Percentiles rank a stretch among this genome's conserved stretches.
Conservation (phyloP, 129 eudicot species). For the Lonicera japonica region DNA sequence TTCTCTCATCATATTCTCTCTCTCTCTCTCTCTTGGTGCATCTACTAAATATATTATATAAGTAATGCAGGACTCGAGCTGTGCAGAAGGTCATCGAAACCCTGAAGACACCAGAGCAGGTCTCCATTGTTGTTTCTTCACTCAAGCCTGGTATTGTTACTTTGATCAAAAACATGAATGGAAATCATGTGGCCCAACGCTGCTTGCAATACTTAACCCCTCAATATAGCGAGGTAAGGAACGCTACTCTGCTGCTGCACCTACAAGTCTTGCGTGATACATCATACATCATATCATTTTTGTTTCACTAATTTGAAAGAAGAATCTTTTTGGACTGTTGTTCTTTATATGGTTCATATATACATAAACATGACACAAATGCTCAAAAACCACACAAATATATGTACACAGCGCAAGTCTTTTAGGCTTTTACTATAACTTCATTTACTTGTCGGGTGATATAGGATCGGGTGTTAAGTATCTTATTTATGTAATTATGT, state of each 20-base stretch:
- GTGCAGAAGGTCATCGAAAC: slow-evolving; percentile 57
- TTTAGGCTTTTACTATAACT: too few relatives aligned
- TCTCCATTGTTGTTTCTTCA: slow-evolving; percentile 40
- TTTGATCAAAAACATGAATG: slow-evolving; percentile 55
- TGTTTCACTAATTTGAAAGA: too few relatives aligned
- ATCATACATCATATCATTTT: too few relatives aligned
- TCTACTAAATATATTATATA: neutral
- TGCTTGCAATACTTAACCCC: slow-evolving; percentile 46
- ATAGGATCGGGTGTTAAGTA: too few relatives aligned
- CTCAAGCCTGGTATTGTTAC: slow-evolving; percentile 50
- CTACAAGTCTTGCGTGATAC: too few relatives aligned
- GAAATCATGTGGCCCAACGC: slow-evolving; percentile 63
- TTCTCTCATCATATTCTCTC: slow-evolving; percentile 6
- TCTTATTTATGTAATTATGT: too few relatives aligned
- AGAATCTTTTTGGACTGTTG: too few relatives aligned
- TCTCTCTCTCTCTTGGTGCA: neutral
- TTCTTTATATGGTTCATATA: too few relatives aligned
- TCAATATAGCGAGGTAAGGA: slow-evolving; percentile 41
- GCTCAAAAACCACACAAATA: too few relatives aligned
- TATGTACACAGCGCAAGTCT: too few relatives aligned
- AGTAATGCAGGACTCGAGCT: slow-evolving; percentile 38
- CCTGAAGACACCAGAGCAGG: slow-evolving; percentile 46
- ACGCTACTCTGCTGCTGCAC: neutral
- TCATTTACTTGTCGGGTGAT: too few relatives aligned
- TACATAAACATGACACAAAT: too few relatives aligned